Evolutionary conservation across 140 eudicot species (phyloP), one percentile per base, ranked within the genome.

Genomic region (Erigeron philadelphicus): DNA sequence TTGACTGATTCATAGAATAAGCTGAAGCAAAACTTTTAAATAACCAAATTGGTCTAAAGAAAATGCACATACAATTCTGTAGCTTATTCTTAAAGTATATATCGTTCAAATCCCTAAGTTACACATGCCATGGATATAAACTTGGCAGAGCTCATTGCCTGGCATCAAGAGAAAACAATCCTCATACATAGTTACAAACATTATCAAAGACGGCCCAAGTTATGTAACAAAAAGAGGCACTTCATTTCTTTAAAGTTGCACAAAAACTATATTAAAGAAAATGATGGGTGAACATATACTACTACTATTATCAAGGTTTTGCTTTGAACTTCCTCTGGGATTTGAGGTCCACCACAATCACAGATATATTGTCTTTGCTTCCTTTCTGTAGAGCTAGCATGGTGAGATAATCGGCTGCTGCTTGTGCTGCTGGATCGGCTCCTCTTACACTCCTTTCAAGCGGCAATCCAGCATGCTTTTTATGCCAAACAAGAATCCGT

Each of bases 291-390:
- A 77, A 77, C 73, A 47, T 46, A 71, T 31, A 66, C 54, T 43
- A 31, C 38, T 31, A n/a, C 16, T 6, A 60, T 23, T 1, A 71
- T 82, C 79, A 81, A 76, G 90, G 64, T 76, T 83, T 89, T 82
- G 57, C 72, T 84, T 87, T 89, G 60, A 76, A 62, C 87, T 87
- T 93, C 85, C 98, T 93, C 59, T 82, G 87, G 31, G 86, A 58
- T 81, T 93, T 93, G 74, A 93, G 81, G 82, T 93, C 96, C 81
- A 93, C 94, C 80, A 93, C 96, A 56, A 87, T 80, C 68, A 93
- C 89, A 23, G 95, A 86, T 44, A 93, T 83, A 63, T 93, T 89
- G 63, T 93, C 98, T 64, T 87, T 87, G 84, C 96, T 89, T 72
- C 98, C 98, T 78, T 78, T 90, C 38, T 87, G 98, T 41, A 89